A percentile compares a stretch with the other conserved stretches of the same genome.
phyloP scores from a whole-genome alignment of 495 filamentous ascomycete genomes.

The Daldinia decipiens region DNA sequence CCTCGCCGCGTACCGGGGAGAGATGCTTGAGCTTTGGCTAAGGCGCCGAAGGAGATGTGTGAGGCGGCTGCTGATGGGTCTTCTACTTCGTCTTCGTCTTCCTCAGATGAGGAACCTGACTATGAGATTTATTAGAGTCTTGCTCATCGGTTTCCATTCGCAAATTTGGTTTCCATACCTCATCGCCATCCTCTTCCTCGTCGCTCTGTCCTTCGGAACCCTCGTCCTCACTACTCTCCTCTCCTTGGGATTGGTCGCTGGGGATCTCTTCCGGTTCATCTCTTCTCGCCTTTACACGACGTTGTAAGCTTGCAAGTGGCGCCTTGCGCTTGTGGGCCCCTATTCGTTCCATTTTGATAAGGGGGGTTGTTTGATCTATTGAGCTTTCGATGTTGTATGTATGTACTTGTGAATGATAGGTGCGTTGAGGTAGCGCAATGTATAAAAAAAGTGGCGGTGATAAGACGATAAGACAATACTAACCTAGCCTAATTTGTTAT shows the following conservation, averaged over 20 bases:
- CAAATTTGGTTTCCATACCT: slow-evolving; percentile 10
- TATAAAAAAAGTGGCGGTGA: slow-evolving; percentile 22
- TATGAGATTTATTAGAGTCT: background rate
- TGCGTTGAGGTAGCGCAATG: background rate
- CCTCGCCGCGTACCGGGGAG: slow-evolving; percentile 50
- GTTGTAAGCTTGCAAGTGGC: slow-evolving; percentile 57
- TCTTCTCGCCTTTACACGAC: slow-evolving; percentile 67
- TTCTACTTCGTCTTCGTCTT: slow-evolving; percentile 49
- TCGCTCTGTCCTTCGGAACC: slow-evolving; percentile 46
- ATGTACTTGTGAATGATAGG: background rate
- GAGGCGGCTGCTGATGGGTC: slow-evolving; percentile 57
- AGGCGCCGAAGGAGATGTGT: slow-evolving; percentile 82
- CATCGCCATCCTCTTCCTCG: slow-evolving; percentile 22
- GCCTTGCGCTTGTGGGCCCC: slow-evolving; percentile 37
- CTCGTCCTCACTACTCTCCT: slow-evolving; percentile 50
- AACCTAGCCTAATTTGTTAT: slow-evolving; percentile 16
- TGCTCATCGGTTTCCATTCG: background rate
- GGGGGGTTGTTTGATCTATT: background rate
- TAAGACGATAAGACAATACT: background rate
- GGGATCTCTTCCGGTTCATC: slow-evolving; percentile 62
- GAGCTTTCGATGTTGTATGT: background rate
- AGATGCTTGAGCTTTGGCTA: slow-evolving; percentile 84
- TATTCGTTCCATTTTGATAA: slow-evolving; percentile 16
- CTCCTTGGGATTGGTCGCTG: slow-evolving; percentile 48
- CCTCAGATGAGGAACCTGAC: slow-evolving; percentile 38